Evolutionary conservation across 2,329 filamentous ascomycete genomes (phyloP), one percentile per base, ranked within the genome.

Genomic region (Metarhizium sp.): DNA sequence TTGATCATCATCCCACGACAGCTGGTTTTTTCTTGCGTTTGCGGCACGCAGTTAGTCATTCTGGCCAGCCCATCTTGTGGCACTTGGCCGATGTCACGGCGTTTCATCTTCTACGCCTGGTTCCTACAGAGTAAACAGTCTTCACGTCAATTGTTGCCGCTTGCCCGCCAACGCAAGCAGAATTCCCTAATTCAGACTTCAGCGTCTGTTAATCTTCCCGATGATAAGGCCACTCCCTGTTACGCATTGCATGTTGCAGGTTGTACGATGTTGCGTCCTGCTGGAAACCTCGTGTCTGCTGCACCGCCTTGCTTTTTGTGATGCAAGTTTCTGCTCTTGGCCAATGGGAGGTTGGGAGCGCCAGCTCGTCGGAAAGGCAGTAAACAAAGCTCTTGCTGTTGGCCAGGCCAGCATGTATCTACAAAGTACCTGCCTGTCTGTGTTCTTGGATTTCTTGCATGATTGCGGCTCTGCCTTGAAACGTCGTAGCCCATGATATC

Each of bases 321-420:
- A 13, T 18, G 29, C 32, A 63, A 66, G 58, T 65, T 63, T 61
- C 62, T 7, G 2, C 32, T 40, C 38, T 40, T 40, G 14, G 14
- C 38, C 38, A 40, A 40, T 40, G 38, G 10, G 11, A 13, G 10
- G 14, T 16, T 40, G 38, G 13, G 38, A 40, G 10, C 13, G 13
- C 13, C 38, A 40, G 38, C 38, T 16, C 32, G 32, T 7, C 32
- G 32, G 7, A 34, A 4, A 7, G 32, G 25, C 25, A 25, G 25
- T 25, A 25, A 25, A 25, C 25, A 36, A 36, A 13, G 34, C 34
- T 36, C 34, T 8, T 36, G 34, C 25, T 25, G 25, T 25, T 25
- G 25, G 25, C 25, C 25, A 25, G 25, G 25, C 25, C 25, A 25
- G 25, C 25, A 25, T 25, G 25, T 25, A 25, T 25, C 25, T 25